phyloP scores from a whole-genome alignment of 768 basidiomycete species.

The Dioszegia aurantiaca region DNA sequence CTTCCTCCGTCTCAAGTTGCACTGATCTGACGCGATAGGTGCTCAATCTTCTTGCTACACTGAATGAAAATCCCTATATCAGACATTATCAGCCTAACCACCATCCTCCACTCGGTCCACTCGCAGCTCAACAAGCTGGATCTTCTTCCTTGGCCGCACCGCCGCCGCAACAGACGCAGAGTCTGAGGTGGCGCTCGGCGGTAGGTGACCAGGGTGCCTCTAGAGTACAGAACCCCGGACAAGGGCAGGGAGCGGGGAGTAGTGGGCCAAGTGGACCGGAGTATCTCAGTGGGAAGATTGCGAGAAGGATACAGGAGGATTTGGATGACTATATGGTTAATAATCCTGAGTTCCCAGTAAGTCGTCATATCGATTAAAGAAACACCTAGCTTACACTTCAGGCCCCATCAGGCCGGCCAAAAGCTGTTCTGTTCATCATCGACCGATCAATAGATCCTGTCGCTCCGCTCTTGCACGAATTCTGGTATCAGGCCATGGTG shows the following conservation, averaged over 20 bases:
- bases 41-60: constrained; percentile 78
- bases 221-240: constrained; percentile 55
- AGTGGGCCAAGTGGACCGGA: constrained; percentile 54
- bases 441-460: constrained; percentile 94
- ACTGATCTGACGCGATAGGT: constrained; percentile 57
- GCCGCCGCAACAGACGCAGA: constrained; percentile 27
- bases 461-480: constrained; percentile 90
- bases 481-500: constrained; percentile 99
- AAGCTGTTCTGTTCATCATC: constrained; percentile 80
- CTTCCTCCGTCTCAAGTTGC: neutral
- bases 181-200: constrained; percentile 49
- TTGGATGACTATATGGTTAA: constrained; percentile 82
- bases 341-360: constrained; percentile 83
- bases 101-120: constrained; percentile 77
- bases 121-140: constrained; percentile 58
- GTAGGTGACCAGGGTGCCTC: constrained; percentile 26
- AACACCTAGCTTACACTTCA: constrained; percentile 18
- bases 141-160: constrained; percentile 24
- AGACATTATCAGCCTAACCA: constrained; percentile 85
- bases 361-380: constrained; percentile 42
- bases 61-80: constrained; percentile 88
- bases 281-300: constrained; percentile 74
- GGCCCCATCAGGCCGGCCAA: constrained; percentile 59
- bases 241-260: constrained; percentile 27
- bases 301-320: constrained; percentile 75